phyloP scores from a whole-genome alignment of 352 stramenopile genomes.

The Phytophthora pseudosyringae region DNA sequence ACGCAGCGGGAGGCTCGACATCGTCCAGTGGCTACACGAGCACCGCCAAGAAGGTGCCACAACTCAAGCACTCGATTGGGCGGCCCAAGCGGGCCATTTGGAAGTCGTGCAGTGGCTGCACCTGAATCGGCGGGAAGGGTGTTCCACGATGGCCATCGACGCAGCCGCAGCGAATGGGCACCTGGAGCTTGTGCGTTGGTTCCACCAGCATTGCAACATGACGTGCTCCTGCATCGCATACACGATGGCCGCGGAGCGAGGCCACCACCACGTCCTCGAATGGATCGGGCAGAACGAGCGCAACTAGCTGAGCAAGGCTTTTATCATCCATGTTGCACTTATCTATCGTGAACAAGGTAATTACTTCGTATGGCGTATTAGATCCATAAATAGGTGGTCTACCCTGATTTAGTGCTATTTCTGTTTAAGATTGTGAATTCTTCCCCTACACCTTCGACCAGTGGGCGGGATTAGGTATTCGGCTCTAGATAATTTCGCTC shows the following conservation, averaged over 20 bases:
- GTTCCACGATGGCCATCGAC: conserved; percentile 31
- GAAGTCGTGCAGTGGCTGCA: conserved; percentile 34
- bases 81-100: conserved; percentile 25
- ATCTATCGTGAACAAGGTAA: not conserved
- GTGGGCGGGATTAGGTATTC: no score
- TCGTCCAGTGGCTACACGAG: conserved; percentile 26
- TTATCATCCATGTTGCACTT: conserved; percentile 32
- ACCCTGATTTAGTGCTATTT: no score
- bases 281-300: conserved; percentile 24
- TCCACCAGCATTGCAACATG: conserved; percentile 30
- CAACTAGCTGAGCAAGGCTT: conserved; percentile 20
- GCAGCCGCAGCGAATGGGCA: conserved; percentile 25
- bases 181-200: conserved; percentile 26
- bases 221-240: conserved; percentile 23
- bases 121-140: conserved; percentile 23
- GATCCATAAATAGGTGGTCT: no score
- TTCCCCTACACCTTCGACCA: no score
- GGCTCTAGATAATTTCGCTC: no score
- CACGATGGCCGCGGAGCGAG: conserved; percentile 16
- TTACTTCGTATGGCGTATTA: not conserved
- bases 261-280: conserved; percentile 29
- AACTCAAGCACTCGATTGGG: conserved; percentile 39
- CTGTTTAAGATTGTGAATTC: no score
- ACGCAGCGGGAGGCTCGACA: conserved; percentile 20
- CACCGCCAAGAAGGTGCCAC: conserved; percentile 29